Evolutionary conservation across 139 green algal genomes (phyloP), one percentile per base, ranked within the genome.

Genomic region (Parachlorella kessleri): DNA sequence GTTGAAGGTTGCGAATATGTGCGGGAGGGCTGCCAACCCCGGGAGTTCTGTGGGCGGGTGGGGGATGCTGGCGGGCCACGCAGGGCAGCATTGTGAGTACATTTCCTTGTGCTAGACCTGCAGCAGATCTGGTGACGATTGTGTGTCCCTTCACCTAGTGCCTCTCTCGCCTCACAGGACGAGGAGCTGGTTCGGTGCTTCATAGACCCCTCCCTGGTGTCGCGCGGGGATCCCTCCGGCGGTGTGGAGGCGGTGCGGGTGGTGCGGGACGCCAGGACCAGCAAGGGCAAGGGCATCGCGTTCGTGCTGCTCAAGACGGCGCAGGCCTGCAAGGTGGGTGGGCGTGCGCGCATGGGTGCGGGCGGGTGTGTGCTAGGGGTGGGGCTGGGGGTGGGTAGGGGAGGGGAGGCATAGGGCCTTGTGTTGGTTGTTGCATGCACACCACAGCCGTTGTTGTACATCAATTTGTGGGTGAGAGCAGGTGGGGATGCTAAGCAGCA

Each of bases 201-300:
- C 59, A 54, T 42, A 1, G 28, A 71, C 30, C 48, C 48, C 48
- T 59, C 48, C 48, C 48, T 59, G 14, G n/a, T n/a, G n/a, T 18
- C 48, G 14, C 14, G 21, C 48, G 48, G 48, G 14, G 21, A 18
- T 18, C 14, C 14, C 14, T 21, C 54, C 0, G 35, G 64, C 37
- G 18, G 55, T 92, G 42, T 98, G 14, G 92, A 96, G 79, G 94
- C 91, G 18, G 94, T 98, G 75, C 84, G 93, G 0, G 77, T 96
- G 32, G 92, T 98, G 65, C 90, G 95, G 0, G 95, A 98, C 83
- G 35, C 66, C 26, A 72, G 80, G 6, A 96, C 81, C 36, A 85
- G 84, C 73, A 69, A 91, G 0, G 91, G 92, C 76, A 97, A 96
- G 80, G 93, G 93, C 67, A 89, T 97, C 63, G 93, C 87, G 0